Evolutionary conservation across 2,329 filamentous ascomycete species (phyloP).

Genomic region (Beauveria bassiana): DNA sequence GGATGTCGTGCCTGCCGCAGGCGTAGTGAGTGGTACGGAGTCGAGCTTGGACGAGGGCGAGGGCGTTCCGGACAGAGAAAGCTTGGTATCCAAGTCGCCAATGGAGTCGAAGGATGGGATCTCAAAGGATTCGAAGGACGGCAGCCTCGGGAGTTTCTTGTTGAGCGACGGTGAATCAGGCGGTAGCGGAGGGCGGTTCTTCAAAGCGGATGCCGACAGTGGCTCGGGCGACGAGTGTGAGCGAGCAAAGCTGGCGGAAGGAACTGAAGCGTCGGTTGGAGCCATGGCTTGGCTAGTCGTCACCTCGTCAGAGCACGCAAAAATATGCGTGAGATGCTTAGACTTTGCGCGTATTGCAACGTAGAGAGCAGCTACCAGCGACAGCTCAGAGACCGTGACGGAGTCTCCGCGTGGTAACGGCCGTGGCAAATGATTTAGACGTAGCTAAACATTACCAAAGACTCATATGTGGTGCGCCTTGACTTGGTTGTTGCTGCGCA

Average conservation of each 20-base stretch:
- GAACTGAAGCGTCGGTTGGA: constrained; percentile 24
- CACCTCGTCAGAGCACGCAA: constrained; percentile 2
- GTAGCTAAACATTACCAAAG: constrained; percentile 1
- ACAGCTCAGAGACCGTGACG: background rate
- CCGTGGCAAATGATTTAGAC: background rate
- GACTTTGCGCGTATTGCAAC: background rate
- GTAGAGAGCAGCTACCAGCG: background rate
- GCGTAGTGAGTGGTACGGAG: background rate
- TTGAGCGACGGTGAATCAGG: constrained; percentile 13
- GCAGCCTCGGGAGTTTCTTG: constrained; percentile 23
- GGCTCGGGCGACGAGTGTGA: constrained; percentile 29
- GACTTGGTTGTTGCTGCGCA: background rate
- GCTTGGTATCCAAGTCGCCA: constrained; percentile 39
- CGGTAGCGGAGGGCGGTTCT: constrained; percentile 11
- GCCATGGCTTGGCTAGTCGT: constrained; percentile 27
- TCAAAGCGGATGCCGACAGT: constrained; percentile 19
- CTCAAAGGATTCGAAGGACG: constrained; percentile 38
- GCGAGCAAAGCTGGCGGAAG: constrained; percentile 22
- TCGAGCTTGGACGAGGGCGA: constrained; percentile 1
- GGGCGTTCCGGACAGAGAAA: constrained; percentile 27
- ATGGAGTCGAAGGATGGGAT: constrained; percentile 46
- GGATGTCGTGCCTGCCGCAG: constrained; percentile 16
- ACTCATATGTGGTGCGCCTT: background rate
- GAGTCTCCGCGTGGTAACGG: background rate
- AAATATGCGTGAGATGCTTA: background rate